phyloP scores from a whole-genome alignment of 2,329 filamentous ascomycete genomes.

The Fusarium luffae region DNA sequence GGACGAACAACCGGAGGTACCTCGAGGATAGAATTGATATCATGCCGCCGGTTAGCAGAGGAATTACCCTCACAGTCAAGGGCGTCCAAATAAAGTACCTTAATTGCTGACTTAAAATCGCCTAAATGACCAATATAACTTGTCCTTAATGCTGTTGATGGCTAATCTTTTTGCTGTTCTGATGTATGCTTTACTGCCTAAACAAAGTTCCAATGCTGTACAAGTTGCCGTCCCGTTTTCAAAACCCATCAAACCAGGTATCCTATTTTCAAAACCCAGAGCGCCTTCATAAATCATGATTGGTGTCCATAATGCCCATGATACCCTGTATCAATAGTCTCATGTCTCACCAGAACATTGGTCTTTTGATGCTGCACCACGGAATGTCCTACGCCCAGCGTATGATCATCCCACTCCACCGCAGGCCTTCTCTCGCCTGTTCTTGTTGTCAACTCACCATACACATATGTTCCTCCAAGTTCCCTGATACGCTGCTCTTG shows the following conservation, averaged over 20 bases:
- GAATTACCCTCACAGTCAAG: accelerated
- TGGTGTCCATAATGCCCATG: slow-evolving; percentile 38
- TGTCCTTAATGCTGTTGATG: background rate
- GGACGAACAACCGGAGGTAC: background rate
- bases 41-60: accelerated
- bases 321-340: slow-evolving; percentile 38
- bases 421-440: slow-evolving; percentile 37
- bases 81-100: background rate
- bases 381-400: slow-evolving; percentile 11
- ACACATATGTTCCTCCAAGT: slow-evolving; percentile 41
- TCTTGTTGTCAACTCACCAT: slow-evolving; percentile 38
- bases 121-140: background rate
- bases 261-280: background rate
- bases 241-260: background rate
- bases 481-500: slow-evolving; percentile 38
- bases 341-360: slow-evolving; percentile 14
- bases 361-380: slow-evolving; percentile 8
- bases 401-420: slow-evolving; percentile 44
- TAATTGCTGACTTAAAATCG: background rate
- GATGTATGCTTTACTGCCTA: background rate
- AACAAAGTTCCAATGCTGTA: background rate
- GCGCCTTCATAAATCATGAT: slow-evolving; percentile 3
- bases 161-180: background rate
- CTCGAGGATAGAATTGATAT: background rate
- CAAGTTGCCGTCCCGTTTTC: background rate